phyloP scores from a whole-genome alignment of 805 yeast species.

The Metschnikowia amazonensis region DNA sequence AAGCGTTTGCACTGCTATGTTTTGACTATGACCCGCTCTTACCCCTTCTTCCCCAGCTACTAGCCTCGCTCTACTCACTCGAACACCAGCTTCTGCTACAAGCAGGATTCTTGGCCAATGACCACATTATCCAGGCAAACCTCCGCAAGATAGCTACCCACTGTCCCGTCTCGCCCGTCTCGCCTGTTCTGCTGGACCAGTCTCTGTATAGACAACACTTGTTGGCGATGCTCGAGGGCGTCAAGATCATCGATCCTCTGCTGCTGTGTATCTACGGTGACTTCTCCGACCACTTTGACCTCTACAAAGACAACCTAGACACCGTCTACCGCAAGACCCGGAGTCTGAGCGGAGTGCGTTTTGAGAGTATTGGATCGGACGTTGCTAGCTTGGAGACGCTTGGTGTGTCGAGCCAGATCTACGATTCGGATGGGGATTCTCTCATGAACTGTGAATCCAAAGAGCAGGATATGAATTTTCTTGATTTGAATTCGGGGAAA shows the following conservation, averaged over 20 bases:
- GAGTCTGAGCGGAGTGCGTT: not conserved
- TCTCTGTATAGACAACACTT: not conserved
- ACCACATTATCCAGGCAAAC: slow-evolving; percentile 5
- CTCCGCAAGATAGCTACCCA: not conserved
- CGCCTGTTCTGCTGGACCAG: no score
- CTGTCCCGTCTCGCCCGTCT: no score
- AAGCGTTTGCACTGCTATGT: not conserved
- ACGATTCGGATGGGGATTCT: slow-evolving; percentile 20
- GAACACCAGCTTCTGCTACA: slow-evolving; percentile 5
- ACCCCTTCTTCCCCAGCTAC: slow-evolving; percentile 3
- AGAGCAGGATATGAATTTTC: no score
- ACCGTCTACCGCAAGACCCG: slow-evolving; percentile 6
- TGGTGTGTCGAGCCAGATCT: slow-evolving; percentile 1
- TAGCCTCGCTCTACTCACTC: slow-evolving; percentile 1
- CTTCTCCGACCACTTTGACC: slow-evolving; percentile 9
- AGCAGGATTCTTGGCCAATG: slow-evolving; percentile 6
- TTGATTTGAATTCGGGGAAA: no score
- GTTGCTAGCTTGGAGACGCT: slow-evolving; percentile 7
- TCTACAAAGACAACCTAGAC: slow-evolving; percentile 13
- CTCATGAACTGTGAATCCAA: slow-evolving; percentile 18
- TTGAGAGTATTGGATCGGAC: slow-evolving; percentile 3
- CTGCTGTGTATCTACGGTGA: slow-evolving; percentile 16
- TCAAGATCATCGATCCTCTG: slow-evolving; percentile 18
- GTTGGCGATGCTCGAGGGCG: slow-evolving; percentile 14
- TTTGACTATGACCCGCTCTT: not conserved